These are phyloP conservation scores for Candolleomyces aberdarensis DNA, from an alignment of 768 basidiomycete genomes.

Conservation along the genomic window DNA sequence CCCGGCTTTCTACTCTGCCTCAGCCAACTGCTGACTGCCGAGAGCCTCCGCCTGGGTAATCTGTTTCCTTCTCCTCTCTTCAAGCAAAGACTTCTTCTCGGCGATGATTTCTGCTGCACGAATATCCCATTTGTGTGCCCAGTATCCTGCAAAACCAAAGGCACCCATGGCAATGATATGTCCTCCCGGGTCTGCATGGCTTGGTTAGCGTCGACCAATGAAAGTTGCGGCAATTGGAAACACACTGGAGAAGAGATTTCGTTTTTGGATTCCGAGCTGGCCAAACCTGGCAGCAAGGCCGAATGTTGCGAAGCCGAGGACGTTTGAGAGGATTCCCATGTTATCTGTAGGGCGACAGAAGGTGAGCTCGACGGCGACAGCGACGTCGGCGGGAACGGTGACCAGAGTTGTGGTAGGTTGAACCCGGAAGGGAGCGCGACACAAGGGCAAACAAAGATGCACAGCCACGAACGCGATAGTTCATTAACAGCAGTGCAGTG, in stretches of 20 bases:
- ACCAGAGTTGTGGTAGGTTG: constrained; percentile 10
- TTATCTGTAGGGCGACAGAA: background rate
- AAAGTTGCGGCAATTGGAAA: background rate
- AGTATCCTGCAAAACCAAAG: constrained; percentile 76
- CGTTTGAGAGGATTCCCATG: constrained; percentile 66
- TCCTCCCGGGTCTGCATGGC: constrained; percentile 59
- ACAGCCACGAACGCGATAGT: constrained; percentile 35
- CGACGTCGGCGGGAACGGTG: constrained; percentile 10
- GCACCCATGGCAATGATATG: constrained; percentile 66
- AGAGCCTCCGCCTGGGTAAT: constrained; percentile 29
- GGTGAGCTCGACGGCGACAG: background rate
- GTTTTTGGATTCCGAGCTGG: constrained; percentile 82
- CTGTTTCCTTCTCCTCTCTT: constrained; percentile 43
- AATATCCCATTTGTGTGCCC: constrained; percentile 64
- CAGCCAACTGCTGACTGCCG: constrained; percentile 17
- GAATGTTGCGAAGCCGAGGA: constrained; percentile 77
- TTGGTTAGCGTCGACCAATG: background rate
- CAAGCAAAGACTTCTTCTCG: constrained; percentile 60
- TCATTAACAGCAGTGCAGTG: background rate
- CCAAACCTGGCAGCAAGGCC: constrained; percentile 83
- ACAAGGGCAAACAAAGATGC: constrained; percentile 26
- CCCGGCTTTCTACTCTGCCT: background rate
- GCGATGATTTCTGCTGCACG: constrained; percentile 59
- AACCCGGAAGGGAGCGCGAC: constrained; percentile 18
- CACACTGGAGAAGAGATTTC: constrained; percentile 79